Percentiles rank a stretch among this genome's conserved stretches.
These are phyloP conservation scores for Alloascoidea africana DNA, from an alignment of 805 yeast species.

Conservation along the genomic window DNA sequence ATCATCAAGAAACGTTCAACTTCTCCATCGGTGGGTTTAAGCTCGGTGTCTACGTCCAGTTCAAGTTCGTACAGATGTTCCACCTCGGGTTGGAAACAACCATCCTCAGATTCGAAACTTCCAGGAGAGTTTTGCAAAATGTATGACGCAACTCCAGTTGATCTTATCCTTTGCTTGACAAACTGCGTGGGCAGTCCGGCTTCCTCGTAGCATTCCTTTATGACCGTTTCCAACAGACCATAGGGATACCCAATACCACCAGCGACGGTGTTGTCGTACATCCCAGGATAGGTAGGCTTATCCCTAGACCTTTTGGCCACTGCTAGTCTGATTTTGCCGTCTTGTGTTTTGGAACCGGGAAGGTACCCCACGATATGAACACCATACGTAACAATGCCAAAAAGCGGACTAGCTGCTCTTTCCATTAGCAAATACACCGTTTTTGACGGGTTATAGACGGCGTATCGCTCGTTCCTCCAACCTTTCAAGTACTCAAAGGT, in stretches of 20 bases:
- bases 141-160: constrained; percentile 62
- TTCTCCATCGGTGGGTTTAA: constrained; percentile 61
- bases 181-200: constrained; percentile 55
- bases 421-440: constrained; percentile 57
- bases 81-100: constrained; percentile 78
- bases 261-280: constrained; percentile 87
- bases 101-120: constrained; percentile 26
- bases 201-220: constrained; percentile 84
- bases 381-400: constrained; percentile 87
- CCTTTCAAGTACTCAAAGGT: constrained; percentile 17
- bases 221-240: constrained; percentile 57
- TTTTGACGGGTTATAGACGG: constrained; percentile 42
- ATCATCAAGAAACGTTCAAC: constrained; percentile 57
- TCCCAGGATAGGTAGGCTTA: constrained; percentile 82
- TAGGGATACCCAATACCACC: constrained; percentile 86
- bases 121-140: constrained; percentile 26
- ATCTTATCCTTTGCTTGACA: constrained; percentile 26
- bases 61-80: constrained; percentile 66
- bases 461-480: constrained; percentile 82
- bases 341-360: constrained; percentile 21
- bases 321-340: constrained; percentile 26
- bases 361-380: constrained; percentile 76
- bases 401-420: constrained; percentile 62
- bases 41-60: constrained; percentile 28
- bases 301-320: constrained; percentile 49